A percentile compares a stretch with the other conserved stretches of the same genome.
Evolutionary conservation across 1,284 basidiomycete species (phyloP).

Genomic region (Violaceomyces palustris): DNA sequence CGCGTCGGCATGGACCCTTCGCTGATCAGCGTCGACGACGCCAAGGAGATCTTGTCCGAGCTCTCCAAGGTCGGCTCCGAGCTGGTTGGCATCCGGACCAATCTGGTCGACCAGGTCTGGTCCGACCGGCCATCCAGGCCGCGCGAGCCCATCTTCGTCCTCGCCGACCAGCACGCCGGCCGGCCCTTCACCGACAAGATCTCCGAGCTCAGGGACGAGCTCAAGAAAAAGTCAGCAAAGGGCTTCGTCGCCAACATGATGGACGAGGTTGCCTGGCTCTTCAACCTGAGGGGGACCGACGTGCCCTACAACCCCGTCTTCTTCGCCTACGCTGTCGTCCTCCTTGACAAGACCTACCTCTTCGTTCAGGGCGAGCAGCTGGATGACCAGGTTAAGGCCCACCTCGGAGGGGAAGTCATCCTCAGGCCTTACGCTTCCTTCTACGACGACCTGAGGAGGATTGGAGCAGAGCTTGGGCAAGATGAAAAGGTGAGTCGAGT

Average conservation of each 20-base stretch:
- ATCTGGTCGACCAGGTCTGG: slow-evolving; percentile 83
- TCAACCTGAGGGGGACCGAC: slow-evolving; percentile 87
- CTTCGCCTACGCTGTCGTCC: slow-evolving; percentile 83
- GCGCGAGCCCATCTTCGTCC: slow-evolving; percentile 65
- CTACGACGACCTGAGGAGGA: slow-evolving; percentile 38
- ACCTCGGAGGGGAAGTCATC: slow-evolving; percentile 62
- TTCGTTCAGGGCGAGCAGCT: slow-evolving; percentile 70
- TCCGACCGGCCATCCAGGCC: slow-evolving; percentile 67
- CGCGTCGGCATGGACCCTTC: slow-evolving; percentile 47
- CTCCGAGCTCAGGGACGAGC: slow-evolving; percentile 36
- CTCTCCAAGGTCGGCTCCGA: slow-evolving; percentile 23
- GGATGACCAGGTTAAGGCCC: slow-evolving; percentile 59
- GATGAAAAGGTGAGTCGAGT: slow-evolving; percentile 23
- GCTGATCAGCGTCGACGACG: slow-evolving; percentile 49
- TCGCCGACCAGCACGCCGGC: slow-evolving; percentile 68
- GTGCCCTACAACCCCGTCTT: slow-evolving; percentile 91
- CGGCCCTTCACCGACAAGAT: slow-evolving; percentile 32
- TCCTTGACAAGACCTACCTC: slow-evolving; percentile 62
- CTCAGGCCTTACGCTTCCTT: slow-evolving; percentile 63
- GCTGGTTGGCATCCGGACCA: slow-evolving; percentile 58
- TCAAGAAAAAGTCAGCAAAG: slow-evolving; percentile 31
- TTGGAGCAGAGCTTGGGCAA: slow-evolving; percentile 18
- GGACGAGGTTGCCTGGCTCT: slow-evolving; percentile 62
- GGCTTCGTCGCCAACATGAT: slow-evolving; percentile 50
- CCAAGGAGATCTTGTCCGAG: slow-evolving; percentile 27